These are phyloP conservation scores for Euphorbia pulcherrima DNA, from an alignment of 345 rosid genomes.

Conservation along the genomic window DNA sequence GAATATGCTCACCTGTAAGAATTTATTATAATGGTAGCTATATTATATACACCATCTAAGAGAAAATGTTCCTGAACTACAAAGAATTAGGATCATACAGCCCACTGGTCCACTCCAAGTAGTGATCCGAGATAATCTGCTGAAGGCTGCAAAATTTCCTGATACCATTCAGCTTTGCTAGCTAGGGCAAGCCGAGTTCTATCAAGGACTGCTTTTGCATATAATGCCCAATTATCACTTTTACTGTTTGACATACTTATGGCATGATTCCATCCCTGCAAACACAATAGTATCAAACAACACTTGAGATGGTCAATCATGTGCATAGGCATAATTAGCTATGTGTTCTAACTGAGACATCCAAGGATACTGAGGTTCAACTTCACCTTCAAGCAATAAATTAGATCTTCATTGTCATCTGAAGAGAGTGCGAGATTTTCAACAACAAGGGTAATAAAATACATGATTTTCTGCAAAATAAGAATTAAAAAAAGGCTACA, in stretches of 20 bases:
- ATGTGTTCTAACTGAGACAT: background rate
- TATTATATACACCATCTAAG: conserved; percentile 4
- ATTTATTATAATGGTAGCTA: conserved; percentile 12
- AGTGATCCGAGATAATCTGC: conserved; percentile 89
- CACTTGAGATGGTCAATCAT: conserved; percentile 4
- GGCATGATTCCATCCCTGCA: conserved; percentile 82
- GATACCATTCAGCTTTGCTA: conserved; percentile 86
- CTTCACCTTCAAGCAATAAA: conserved; percentile 84
- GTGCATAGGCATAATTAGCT: background rate
- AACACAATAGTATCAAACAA: conserved; percentile 18
- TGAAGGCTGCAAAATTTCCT: conserved; percentile 80
- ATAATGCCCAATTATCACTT: conserved; percentile 75
- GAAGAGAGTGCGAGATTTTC: conserved; percentile 92
- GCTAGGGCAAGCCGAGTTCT: conserved; percentile 89
- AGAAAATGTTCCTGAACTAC: background rate
- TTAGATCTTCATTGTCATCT: conserved; percentile 89
- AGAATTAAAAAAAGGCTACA: conserved; percentile 15
- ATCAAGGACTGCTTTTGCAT: conserved; percentile 91
- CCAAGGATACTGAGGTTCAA: background rate
- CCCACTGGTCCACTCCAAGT: conserved; percentile 79
- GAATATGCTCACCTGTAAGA: conserved; percentile 70
- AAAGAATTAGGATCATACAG: conserved; percentile 54
- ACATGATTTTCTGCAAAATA: conserved; percentile 71
- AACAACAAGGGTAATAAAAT: conserved; percentile 69
- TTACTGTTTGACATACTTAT: conserved; percentile 53